Conservation (phyloP, 768 basidiomycete genomes). For the Phallus indusiatus region DNA sequence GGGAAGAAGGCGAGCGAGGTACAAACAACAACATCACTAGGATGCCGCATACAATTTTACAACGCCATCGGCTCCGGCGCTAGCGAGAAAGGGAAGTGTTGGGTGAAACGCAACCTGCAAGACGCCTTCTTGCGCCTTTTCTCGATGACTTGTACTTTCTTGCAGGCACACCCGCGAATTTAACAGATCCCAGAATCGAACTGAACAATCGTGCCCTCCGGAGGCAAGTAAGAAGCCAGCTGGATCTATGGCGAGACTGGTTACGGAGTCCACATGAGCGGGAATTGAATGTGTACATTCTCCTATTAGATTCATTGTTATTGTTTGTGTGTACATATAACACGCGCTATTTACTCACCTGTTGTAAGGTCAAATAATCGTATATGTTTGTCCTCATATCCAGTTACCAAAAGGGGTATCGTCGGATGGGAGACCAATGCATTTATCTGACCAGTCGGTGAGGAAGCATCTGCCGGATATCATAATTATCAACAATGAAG, state of each 20-base stretch:
- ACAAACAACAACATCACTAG: constrained; percentile 28
- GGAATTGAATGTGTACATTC: constrained; percentile 85
- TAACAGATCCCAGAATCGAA: constrained; percentile 91
- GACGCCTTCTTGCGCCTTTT: constrained; percentile 86
- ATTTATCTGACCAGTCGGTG: constrained; percentile 73
- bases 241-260: constrained; percentile 81
- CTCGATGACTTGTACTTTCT: constrained; percentile 81
- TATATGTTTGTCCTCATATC: constrained; percentile 90
- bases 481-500: background rate
- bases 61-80: constrained; percentile 92
- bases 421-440: constrained; percentile 85
- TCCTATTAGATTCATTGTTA: constrained; percentile 31
- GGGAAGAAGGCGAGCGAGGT: background rate
- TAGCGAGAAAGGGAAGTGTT: constrained; percentile 78
- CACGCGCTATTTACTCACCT: constrained; percentile 38
- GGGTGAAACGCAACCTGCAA: constrained; percentile 81
- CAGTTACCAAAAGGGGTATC: constrained; percentile 78
- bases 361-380: constrained; percentile 79
- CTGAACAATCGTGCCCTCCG: constrained; percentile 86
- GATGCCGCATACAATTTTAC: constrained; percentile 87
- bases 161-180: constrained; percentile 75
- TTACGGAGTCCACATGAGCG: constrained; percentile 87
- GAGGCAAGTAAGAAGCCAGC: constrained; percentile 84
- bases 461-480: constrained; percentile 46
- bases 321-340: background rate